A percentile compares a stretch with the other conserved stretches of the same genome.
These are phyloP conservation scores for Candida qinlingensis DNA, from an alignment of 805 yeast species.

Conservation along the genomic window DNA sequence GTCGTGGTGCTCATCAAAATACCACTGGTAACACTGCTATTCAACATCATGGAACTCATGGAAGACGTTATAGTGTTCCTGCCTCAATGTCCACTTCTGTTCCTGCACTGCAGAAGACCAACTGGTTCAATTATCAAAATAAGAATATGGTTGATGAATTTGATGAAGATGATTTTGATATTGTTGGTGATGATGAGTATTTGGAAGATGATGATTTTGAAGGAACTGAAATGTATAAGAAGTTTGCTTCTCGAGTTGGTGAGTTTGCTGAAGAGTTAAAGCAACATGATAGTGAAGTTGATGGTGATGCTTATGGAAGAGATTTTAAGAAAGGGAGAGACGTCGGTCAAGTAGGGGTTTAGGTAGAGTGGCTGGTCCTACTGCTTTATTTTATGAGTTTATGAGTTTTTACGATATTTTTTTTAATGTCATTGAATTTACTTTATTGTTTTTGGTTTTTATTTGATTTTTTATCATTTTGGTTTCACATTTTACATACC, in stretches of 20 bases:
- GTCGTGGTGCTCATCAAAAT: neutral
- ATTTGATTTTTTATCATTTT: no score
- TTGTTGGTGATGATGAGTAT: constrained; percentile 10
- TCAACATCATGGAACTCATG: neutral
- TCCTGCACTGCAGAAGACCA: constrained; percentile 28
- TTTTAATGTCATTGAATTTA: neutral
- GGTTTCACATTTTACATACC: no score
- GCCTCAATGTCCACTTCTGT: constrained; percentile 29
- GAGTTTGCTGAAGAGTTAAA: constrained; percentile 2
- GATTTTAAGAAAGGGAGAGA: neutral
- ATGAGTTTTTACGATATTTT: neutral
- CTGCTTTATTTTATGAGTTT: neutral
- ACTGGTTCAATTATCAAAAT: constrained; percentile 24
- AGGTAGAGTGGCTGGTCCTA: neutral
- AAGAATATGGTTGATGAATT: constrained; percentile 5
- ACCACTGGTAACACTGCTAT: neutral
- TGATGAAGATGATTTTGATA: constrained; percentile 16
- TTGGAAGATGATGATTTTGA: constrained; percentile 22
- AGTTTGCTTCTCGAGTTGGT: constrained; percentile 22
- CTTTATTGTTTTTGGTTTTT: no score
- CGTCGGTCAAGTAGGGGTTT: neutral
- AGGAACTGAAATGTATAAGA: constrained; percentile 15
- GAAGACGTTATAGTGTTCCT: constrained; percentile 17
- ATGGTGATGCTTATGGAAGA: no score
- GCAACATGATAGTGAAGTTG: no score